These are phyloP conservation scores for Phytophthora agathidicida DNA, from an alignment of 352 stramenopile species.

Conservation along the genomic window DNA sequence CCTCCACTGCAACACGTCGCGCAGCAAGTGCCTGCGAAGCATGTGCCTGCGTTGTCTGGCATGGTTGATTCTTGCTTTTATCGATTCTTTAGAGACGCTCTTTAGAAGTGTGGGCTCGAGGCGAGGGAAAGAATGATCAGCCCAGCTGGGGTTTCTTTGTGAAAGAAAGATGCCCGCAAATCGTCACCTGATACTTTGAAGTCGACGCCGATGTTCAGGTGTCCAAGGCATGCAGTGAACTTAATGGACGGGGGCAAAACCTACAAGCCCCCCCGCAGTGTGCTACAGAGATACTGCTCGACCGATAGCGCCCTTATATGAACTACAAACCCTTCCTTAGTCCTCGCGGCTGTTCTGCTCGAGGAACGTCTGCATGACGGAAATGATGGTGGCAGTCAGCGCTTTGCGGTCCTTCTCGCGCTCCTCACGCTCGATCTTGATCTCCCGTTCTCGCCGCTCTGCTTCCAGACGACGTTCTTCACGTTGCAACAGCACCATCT, in stretches of 20 bases:
- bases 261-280: not conserved
- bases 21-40: slow-evolving; percentile 25
- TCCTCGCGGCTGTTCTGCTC: slow-evolving; percentile 23
- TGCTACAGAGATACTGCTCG: slow-evolving; percentile 17
- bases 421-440: slow-evolving; percentile 31
- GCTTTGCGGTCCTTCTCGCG: slow-evolving; percentile 39
- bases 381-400: slow-evolving; percentile 27
- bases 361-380: slow-evolving; percentile 35
- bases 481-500: slow-evolving; percentile 36
- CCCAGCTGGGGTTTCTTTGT: slow-evolving; percentile 5
- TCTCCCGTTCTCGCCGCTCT: slow-evolving; percentile 33
- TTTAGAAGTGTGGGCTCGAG: slow-evolving; percentile 23
- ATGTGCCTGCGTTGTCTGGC: slow-evolving; percentile 20
- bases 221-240: not conserved
- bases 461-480: slow-evolving; percentile 35
- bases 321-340: slow-evolving; percentile 25
- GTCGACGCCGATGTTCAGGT: slow-evolving; percentile 10
- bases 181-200: slow-evolving; percentile 20
- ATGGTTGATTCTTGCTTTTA: slow-evolving; percentile 20
- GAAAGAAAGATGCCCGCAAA: slow-evolving; percentile 10
- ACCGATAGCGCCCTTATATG: slow-evolving; percentile 14
- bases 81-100: slow-evolving; percentile 15
- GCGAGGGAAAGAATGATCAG: slow-evolving; percentile 18
- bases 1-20: slow-evolving; percentile 19
- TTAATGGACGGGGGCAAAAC: not conserved